Evolutionary conservation across 495 filamentous ascomycete genomes (phyloP).

Genomic region (Annulohypoxylon bovei): DNA sequence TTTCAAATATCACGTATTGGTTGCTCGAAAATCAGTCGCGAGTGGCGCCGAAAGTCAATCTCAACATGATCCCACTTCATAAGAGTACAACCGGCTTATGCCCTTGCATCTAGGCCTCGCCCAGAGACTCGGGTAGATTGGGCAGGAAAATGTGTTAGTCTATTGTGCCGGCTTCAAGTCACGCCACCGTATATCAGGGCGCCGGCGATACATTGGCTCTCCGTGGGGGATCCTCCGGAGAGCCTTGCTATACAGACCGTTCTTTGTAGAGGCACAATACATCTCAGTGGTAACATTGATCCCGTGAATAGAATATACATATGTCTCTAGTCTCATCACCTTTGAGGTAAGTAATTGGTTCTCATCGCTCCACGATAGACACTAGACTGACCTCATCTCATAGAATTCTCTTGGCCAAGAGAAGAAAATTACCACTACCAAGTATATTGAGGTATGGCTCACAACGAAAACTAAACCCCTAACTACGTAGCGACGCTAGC

Average conservation of each 20-base stretch:
- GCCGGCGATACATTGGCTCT: neutral
- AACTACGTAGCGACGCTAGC: conserved; percentile 28
- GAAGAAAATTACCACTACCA: conserved; percentile 22
- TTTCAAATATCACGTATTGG: neutral
- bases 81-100: neutral
- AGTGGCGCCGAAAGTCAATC: conserved; percentile 10
- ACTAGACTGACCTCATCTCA: conserved; percentile 9
- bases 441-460: conserved; percentile 26
- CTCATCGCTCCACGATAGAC: conserved; percentile 7
- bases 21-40: neutral
- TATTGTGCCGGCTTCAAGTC: neutral
- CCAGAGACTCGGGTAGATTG: neutral
- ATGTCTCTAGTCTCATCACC: neutral
- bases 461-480: neutral
- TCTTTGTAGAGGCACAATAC: neutral
- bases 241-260: neutral
- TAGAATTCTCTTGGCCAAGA: conserved; percentile 6
- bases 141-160: conserved; percentile 5
- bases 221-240: neutral
- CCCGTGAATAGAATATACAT: conserved; percentile 14
- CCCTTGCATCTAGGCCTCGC: conserved; percentile 7
- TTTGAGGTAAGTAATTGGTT: conserved; percentile 14
- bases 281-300: conserved; percentile 11
- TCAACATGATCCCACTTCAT: conserved; percentile 1
- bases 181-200: conserved; percentile 7